phyloP scores from a whole-genome alignment of 208 protist genomes.

The Phytomonas sp. region DNA sequence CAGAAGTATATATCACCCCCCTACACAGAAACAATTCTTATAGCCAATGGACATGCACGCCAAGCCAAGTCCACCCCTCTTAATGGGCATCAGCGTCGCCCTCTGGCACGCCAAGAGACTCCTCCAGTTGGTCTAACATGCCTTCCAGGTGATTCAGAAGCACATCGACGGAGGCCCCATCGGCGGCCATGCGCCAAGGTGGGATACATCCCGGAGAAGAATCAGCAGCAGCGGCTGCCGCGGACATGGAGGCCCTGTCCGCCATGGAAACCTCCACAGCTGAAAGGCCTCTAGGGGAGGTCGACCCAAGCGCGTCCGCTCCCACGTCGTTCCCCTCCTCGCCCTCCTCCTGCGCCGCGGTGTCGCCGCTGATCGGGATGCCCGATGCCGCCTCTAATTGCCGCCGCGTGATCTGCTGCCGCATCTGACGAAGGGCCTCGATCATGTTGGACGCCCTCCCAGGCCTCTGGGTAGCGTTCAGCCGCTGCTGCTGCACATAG shows the following conservation, averaged over 20 bases:
- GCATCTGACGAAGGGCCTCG: neutral
- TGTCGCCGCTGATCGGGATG: neutral
- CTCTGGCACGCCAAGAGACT: neutral
- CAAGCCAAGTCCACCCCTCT: neutral
- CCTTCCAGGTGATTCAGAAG: neutral
- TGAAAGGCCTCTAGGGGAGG: neutral
- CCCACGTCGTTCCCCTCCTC: neutral
- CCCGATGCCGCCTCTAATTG: neutral
- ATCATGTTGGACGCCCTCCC: neutral
- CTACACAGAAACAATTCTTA: neutral
- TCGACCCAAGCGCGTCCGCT: neutral
- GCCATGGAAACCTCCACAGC: neutral
- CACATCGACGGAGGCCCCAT: neutral
- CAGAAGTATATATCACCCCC: neutral
- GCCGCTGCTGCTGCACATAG: neutral
- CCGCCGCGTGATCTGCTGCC: neutral
- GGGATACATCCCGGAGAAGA: neutral
- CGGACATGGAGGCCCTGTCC: neutral
- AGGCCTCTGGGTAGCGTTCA: neutral
- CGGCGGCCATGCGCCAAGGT: neutral
- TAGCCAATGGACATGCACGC: neutral
- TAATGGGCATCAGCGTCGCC: neutral
- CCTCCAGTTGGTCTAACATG: neutral
- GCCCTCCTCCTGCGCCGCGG: neutral
- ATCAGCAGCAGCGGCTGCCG: neutral